These are phyloP conservation scores for Centella asiatica DNA, from an alignment of 129 eudicot genomes.

Conservation along the genomic window DNA sequence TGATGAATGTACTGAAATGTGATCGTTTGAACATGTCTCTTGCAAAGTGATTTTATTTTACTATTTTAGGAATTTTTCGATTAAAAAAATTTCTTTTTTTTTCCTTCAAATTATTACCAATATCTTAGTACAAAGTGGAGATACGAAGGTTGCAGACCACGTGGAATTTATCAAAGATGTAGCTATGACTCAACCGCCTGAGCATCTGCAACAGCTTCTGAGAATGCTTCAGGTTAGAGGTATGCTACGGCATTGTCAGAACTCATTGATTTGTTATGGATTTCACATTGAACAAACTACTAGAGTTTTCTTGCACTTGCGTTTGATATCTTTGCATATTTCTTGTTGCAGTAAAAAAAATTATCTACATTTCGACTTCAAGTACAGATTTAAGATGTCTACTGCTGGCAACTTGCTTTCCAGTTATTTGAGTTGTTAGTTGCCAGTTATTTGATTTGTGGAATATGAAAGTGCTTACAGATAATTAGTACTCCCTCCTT, in stretches of 20 bases:
- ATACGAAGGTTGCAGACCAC: conserved; percentile 52
- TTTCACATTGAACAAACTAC: not conserved
- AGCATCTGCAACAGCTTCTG: conserved; percentile 74
- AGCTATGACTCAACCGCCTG: conserved; percentile 80
- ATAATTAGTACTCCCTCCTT: no score
- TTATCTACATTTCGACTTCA: no score
- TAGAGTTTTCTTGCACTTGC: not conserved
- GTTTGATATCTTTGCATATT: not conserved
- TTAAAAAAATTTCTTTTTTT: not conserved
- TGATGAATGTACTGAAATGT: no score
- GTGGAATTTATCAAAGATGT: conserved; percentile 68
- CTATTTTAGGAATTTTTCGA: no score
- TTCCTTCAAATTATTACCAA: not conserved
- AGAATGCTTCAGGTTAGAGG: conserved; percentile 93
- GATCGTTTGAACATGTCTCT: no score
- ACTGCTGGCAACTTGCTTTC: no score
- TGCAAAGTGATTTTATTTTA: no score
- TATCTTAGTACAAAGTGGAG: conserved; percentile 10
- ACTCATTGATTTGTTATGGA: not conserved
- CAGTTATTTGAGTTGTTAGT: no score
- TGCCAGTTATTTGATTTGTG: no score
- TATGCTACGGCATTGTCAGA: conserved; percentile 20
- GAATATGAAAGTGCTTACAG: no score
- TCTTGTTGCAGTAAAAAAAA: no score
- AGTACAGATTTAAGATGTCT: no score